A percentile compares a stretch with the other conserved stretches of the same genome.
Conservation (phyloP, 2,329 filamentous ascomycete genomes). For the Metarhizium sp. region DNA sequence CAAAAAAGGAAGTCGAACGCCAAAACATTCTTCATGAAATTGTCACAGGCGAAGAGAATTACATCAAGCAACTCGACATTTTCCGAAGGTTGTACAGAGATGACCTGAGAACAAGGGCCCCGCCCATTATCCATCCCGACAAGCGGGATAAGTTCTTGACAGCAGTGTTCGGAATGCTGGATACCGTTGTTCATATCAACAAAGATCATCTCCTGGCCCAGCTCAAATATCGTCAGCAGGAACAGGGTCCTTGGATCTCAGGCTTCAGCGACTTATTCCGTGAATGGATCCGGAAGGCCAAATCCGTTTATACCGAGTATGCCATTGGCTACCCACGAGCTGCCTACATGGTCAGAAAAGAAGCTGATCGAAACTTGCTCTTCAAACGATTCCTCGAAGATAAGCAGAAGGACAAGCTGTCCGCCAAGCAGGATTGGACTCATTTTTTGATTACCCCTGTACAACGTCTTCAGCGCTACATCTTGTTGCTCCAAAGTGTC, state of each 20-base stretch:
- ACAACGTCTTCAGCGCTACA: slow-evolving; percentile 83
- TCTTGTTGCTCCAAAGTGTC: slow-evolving; percentile 72
- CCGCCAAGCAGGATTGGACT: slow-evolving; percentile 81
- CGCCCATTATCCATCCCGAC: slow-evolving; percentile 71
- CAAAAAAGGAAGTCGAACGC: slow-evolving; percentile 81
- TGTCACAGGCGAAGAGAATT: slow-evolving; percentile 84
- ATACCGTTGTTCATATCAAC: slow-evolving; percentile 81
- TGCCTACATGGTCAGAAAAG: slow-evolving; percentile 71
- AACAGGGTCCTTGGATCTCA: slow-evolving; percentile 88
- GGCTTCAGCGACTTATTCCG: slow-evolving; percentile 97
- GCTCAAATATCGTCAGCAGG: slow-evolving; percentile 91
- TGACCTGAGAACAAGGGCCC: slow-evolving; percentile 60
- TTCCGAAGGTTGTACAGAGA: slow-evolving; percentile 80
- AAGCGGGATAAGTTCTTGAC: slow-evolving; percentile 70
- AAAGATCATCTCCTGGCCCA: slow-evolving; percentile 88
- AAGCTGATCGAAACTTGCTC: slow-evolving; percentile 73
- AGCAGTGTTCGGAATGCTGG: slow-evolving; percentile 84
- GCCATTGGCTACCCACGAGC: slow-evolving; percentile 80
- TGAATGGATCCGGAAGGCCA: slow-evolving; percentile 96
- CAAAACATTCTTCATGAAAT: slow-evolving; percentile 96
- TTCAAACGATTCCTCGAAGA: slow-evolving; percentile 82
- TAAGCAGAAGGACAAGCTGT: slow-evolving; percentile 67
- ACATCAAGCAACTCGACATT: slow-evolving; percentile 82
- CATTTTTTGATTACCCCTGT: slow-evolving; percentile 92
- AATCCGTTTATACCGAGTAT: slow-evolving; percentile 82